These are phyloP conservation scores for Monosporascus sp. DNA, from an alignment of 2,329 filamentous ascomycete species.

Conservation along the genomic window DNA sequence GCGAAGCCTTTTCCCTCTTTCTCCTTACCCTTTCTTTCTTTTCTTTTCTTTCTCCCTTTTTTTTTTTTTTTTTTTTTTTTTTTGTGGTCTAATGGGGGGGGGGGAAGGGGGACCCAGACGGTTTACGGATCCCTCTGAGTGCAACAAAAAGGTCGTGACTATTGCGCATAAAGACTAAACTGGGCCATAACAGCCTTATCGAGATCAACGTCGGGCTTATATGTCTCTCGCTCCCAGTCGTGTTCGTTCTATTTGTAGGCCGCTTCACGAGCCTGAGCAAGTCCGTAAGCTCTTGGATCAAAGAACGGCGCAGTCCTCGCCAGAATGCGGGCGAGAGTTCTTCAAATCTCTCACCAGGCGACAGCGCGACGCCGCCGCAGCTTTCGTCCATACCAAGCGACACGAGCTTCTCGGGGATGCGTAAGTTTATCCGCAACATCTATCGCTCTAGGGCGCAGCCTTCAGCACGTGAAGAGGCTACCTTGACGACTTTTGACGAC, in stretches of 20 bases:
- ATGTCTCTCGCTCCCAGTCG: slow-evolving; percentile 8
- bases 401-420: slow-evolving; percentile 1
- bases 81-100: no score
- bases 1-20: not conserved
- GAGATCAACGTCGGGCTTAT: slow-evolving; percentile 12
- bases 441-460: not conserved
- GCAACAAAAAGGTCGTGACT: no score
- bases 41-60: no score
- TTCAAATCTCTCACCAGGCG: slow-evolving; percentile 1
- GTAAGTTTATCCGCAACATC: slow-evolving; percentile 3
- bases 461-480: not conserved
- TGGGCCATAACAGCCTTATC: slow-evolving; percentile 8
- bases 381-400: not conserved
- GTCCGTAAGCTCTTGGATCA: slow-evolving; percentile 10
- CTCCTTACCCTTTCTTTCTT: not conserved
- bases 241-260: slow-evolving; percentile 7
- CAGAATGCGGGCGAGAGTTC: slow-evolving; percentile 6
- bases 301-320: slow-evolving; percentile 6
- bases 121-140: no score
- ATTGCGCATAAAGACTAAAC: no score
- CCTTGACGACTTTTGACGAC: not conserved
- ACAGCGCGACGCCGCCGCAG: not conserved
- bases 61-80: no score
- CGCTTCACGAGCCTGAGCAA: slow-evolving; percentile 8
- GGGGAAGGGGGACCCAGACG: no score